Percentiles rank a stretch among this genome's conserved stretches.
Conservation (phyloP, 352 stramenopile genomes). For the Phytophthora megakarya region DNA sequence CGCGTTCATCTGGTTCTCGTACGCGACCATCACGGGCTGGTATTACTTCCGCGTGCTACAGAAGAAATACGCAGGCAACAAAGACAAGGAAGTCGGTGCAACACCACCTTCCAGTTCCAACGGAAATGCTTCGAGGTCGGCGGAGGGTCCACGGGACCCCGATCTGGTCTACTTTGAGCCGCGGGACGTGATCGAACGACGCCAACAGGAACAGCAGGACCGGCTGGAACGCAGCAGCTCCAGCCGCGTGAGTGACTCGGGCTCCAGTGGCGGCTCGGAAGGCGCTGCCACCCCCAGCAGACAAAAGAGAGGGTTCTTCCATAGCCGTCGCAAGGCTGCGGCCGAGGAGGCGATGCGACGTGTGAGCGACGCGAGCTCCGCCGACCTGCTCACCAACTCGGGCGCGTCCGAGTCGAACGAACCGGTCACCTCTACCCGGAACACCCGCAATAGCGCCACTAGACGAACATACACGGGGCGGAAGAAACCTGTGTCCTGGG, state of each 20-base stretch:
- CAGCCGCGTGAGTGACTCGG: conserved; percentile 53
- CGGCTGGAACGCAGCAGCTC: conserved; percentile 39
- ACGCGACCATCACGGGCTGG: conserved; percentile 81
- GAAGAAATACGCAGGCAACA: conserved; percentile 48
- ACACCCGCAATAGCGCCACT: conserved; percentile 27
- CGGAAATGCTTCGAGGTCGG: no score
- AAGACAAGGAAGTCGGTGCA: conserved; percentile 14
- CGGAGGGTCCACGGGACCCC: conserved; percentile 12
- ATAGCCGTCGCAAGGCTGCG: conserved; percentile 41
- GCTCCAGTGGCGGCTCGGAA: conserved; percentile 55
- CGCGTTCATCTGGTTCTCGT: conserved; percentile 73
- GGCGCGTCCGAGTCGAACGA: conserved; percentile 39
- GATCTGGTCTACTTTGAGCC: conserved; percentile 62
- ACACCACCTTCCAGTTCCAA: conserved; percentile 13
- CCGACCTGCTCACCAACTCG: conserved; percentile 39
- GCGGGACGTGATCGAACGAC: conserved; percentile 39
- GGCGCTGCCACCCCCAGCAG: conserved; percentile 35
- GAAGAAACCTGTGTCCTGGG: conserved; percentile 83
- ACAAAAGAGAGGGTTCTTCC: conserved; percentile 51
- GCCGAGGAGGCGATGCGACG: conserved; percentile 39
- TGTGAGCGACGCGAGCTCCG: conserved; percentile 41
- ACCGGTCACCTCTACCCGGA: conserved; percentile 12
- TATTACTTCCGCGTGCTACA: conserved; percentile 84
- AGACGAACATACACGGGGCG: conserved; percentile 73
- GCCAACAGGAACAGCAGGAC: conserved; percentile 39